Evolutionary conservation across 305 asterid genomes (phyloP).

Genomic region (Fraxinus albicans): DNA sequence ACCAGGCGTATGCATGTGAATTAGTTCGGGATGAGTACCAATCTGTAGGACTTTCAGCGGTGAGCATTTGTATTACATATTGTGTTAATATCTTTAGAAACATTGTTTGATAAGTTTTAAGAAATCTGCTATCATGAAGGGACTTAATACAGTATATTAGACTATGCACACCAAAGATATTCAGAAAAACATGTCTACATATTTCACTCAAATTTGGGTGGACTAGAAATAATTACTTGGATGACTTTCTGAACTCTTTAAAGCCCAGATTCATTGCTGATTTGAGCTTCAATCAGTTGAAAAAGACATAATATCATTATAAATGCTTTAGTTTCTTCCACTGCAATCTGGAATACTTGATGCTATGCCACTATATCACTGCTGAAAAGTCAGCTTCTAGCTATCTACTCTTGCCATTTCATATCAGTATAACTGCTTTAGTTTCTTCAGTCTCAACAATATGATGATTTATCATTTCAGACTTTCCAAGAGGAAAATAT

Average conservation of each 20-base stretch:
- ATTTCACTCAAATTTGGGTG: background rate
- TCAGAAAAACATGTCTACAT: background rate
- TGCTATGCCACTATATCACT: background rate
- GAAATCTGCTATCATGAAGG: background rate
- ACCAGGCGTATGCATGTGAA: slow-evolving; percentile 90
- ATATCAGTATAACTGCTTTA: background rate
- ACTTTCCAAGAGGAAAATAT: slow-evolving; percentile 1
- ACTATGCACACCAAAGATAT: background rate
- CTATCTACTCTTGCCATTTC: background rate
- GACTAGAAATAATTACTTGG: background rate
- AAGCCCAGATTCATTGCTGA: background rate
- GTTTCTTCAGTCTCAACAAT: background rate
- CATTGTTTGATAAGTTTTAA: background rate
- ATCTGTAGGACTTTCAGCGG: slow-evolving; percentile 72
- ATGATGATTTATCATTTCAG: background rate
- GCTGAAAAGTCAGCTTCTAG: background rate
- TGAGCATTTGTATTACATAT: slow-evolving; percentile 33
- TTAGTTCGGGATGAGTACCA: slow-evolving; percentile 76
- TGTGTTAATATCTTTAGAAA: background rate
- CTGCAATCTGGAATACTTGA: background rate
- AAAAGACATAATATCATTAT: background rate
- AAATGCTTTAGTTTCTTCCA: background rate
- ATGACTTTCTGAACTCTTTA: background rate
- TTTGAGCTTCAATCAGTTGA: background rate
- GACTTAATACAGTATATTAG: background rate